Evolutionary conservation across 352 stramenopile genomes (phyloP), one percentile per base, ranked within the genome.

Genomic region (Pythium monospermum): DNA sequence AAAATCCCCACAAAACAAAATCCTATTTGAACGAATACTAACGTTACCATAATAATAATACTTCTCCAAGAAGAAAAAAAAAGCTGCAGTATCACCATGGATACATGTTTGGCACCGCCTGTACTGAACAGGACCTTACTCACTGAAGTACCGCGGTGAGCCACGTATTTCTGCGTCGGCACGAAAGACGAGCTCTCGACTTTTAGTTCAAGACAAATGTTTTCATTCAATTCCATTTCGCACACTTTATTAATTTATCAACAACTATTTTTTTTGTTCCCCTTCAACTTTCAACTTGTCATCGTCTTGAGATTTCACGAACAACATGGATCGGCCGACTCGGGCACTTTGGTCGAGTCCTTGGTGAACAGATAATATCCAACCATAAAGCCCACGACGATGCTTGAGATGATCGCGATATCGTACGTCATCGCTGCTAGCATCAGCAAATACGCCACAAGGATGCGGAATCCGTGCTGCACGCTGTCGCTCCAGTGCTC

Each of bases 401-500:
- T 66, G 64, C 69, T 80, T 10, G 77, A 25, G 18, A 89, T 72
- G 46, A 89, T 58, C 44, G 66, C 62, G 46, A 73, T 69, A 51
- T 89, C 78, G 64, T 89, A 89, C 22, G 78, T 89, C 78, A 89
- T 89, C 19, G 78, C 81, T 18, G 85, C 78, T 19, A 89, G 71
- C 78, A 89, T 89, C 25, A 89, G 72, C 76, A 89, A 72, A 49
- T 89, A 89, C 12, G 78, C 78, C 18, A 89, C 64, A 12, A 83
- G 56, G 36, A 87, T 84, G 8, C 73, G 83, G 10, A 74, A 49
- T 13, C 78, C 78, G 45, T 89, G 78, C 7, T 87, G 49, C 6
- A 75, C 32, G 49, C 64, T 72, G 56, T 85, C 71, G 26, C 80
- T 56, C 19, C 61, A 53, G 45, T 85, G 73, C 57, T 82, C 71